Conservation (phyloP, 1,284 basidiomycete species). For the Mixia osmundae region DNA sequence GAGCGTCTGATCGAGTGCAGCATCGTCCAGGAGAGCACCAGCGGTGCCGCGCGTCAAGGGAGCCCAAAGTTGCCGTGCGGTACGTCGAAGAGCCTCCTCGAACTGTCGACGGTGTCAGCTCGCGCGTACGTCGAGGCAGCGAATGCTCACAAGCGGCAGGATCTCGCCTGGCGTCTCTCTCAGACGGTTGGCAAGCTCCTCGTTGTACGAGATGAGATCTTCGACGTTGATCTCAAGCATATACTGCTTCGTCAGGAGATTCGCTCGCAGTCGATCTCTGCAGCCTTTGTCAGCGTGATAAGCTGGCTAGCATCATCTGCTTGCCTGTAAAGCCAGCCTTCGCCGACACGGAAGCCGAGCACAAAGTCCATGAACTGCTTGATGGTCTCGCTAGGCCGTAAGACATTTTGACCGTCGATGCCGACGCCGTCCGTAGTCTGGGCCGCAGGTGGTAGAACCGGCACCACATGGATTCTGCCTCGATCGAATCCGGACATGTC, state of each 20-base stretch:
- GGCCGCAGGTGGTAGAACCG: constrained; percentile 11
- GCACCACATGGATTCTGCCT: constrained; percentile 14
- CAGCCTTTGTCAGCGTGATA: background rate
- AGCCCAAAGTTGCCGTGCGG: constrained; percentile 50
- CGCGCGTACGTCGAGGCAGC: background rate
- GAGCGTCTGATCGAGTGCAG: too few species aligned
- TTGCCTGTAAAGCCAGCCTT: constrained; percentile 68
- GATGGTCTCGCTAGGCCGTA: constrained; percentile 34
- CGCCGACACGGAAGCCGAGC: constrained; percentile 58
- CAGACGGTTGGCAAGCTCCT: constrained; percentile 72
- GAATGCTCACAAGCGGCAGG: constrained; percentile 47
- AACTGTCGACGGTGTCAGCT: constrained; percentile 31
- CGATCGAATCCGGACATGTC: constrained; percentile 14
- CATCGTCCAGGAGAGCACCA: constrained; percentile 8
- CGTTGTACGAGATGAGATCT: constrained; percentile 75
- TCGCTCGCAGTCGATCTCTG: constrained; percentile 38
- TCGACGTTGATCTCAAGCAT: constrained; percentile 78
- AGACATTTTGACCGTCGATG: constrained; percentile 1
- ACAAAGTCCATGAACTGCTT: constrained; percentile 61
- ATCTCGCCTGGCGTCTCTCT: constrained; percentile 76
- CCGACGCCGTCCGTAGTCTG: constrained; percentile 3
- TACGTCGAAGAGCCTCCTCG: constrained; percentile 60
- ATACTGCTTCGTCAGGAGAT: constrained; percentile 70
- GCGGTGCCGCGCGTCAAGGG: constrained; percentile 10
- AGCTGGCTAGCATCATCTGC: constrained; percentile 6